These are phyloP conservation scores for Glutinoglossum americanum DNA, from an alignment of 495 filamentous ascomycete genomes.

Conservation along the genomic window DNA sequence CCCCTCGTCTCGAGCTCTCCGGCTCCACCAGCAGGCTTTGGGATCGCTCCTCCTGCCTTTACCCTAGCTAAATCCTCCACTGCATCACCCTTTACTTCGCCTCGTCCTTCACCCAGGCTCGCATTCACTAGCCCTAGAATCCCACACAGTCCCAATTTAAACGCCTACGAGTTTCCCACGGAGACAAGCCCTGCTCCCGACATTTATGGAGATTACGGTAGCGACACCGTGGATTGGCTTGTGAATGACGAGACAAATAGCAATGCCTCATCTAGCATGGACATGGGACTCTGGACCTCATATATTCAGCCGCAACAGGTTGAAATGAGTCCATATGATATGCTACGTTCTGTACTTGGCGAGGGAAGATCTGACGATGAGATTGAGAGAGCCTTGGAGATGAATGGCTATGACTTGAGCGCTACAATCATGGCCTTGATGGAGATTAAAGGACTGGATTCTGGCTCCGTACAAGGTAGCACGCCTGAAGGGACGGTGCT, in stretches of 20 bases:
- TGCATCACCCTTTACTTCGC: constrained; percentile 79
- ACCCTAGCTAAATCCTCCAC: constrained; percentile 52
- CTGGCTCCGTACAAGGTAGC: constrained; percentile 3
- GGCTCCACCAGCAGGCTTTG: constrained; percentile 56
- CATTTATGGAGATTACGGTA: constrained; percentile 77
- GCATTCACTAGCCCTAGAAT: constrained; percentile 80
- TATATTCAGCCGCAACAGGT: constrained; percentile 53
- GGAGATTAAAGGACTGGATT: constrained; percentile 21
- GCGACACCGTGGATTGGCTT: constrained; percentile 89
- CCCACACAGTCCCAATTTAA: constrained; percentile 81
- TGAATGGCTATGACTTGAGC: constrained; percentile 80
- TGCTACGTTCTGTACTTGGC: constrained; percentile 83
- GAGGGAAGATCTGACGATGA: constrained; percentile 81
- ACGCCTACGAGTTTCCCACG: constrained; percentile 76
- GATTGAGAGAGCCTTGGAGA: constrained; percentile 69
- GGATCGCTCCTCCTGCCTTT: constrained; percentile 39
- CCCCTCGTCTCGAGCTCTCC: constrained; percentile 60
- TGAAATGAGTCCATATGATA: constrained; percentile 97
- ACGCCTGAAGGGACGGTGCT: constrained; percentile 29
- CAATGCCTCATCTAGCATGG: constrained; percentile 49
- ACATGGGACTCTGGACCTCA: constrained; percentile 49
- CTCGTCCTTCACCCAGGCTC: constrained; percentile 78
- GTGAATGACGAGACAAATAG: constrained; percentile 67
- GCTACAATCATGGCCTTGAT: constrained; percentile 75
- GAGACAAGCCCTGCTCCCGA: constrained; percentile 54